Percentiles rank a stretch among this genome's conserved stretches.
These are phyloP conservation scores for Flaveria sonorensis DNA, from an alignment of 129 eudicot genomes.

Conservation along the genomic window DNA sequence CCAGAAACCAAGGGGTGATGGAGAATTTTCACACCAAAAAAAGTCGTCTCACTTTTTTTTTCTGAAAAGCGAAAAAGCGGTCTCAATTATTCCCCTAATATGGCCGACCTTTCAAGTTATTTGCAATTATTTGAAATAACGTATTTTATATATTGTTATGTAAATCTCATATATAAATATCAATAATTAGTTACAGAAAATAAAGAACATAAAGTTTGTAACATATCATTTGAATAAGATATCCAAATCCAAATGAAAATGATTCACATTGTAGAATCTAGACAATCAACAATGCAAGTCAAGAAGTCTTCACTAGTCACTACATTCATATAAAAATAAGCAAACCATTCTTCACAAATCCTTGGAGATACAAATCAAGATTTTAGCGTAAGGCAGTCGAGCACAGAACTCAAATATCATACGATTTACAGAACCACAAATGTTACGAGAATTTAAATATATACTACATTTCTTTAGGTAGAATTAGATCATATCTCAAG, in stretches of 20 bases:
- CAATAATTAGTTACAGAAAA: no score
- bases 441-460: no score
- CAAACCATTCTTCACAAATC: constrained; percentile 5
- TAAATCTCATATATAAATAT: neutral
- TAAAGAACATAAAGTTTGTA: neutral
- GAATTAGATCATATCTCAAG: constrained; percentile 29
- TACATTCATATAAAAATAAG: neutral
- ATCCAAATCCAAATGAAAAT: constrained; percentile 16
- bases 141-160: neutral
- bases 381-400: neutral
- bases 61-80: constrained; percentile 10
- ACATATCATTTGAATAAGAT: neutral
- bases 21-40: constrained; percentile 9
- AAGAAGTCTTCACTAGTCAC: constrained; percentile 4
- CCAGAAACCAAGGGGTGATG: neutral
- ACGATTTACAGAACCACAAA: neutral
- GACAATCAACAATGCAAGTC: neutral
- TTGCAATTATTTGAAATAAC: neutral
- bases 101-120: constrained; percentile 7
- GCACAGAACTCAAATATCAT: neutral
- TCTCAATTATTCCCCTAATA: neutral
- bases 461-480: no score
- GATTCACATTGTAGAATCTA: neutral
- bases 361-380: constrained; percentile 11
- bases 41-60: constrained; percentile 6